These are phyloP conservation scores for Fusarium humuli DNA, from an alignment of 2,329 filamentous ascomycete species.

Conservation along the genomic window DNA sequence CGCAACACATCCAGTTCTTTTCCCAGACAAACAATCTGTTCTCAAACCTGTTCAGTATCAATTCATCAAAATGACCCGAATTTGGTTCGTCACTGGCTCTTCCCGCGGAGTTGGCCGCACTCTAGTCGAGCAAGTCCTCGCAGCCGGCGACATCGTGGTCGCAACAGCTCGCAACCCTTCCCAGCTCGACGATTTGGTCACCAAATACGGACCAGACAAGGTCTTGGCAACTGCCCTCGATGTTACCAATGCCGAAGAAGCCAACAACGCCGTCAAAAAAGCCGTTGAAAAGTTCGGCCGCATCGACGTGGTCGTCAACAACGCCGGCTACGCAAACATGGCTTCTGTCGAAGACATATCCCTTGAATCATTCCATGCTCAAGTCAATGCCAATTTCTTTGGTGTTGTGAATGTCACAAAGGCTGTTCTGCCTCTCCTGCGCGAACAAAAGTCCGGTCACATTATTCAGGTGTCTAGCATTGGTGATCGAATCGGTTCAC, in stretches of 20 bases:
- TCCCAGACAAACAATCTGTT: neutral
- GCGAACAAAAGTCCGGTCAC: constrained; percentile 46
- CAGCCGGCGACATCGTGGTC: constrained; percentile 56
- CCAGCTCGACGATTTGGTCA: constrained; percentile 49
- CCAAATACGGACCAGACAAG: constrained; percentile 56
- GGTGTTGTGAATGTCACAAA: constrained; percentile 66
- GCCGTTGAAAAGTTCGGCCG: constrained; percentile 61
- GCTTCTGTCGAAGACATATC: constrained; percentile 65
- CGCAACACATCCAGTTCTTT: no score
- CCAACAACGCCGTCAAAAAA: constrained; percentile 52
- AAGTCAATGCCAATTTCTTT: constrained; percentile 71
- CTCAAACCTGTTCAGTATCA: neutral
- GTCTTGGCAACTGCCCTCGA: constrained; percentile 64
- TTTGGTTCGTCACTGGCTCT: constrained; percentile 62
- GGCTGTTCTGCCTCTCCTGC: constrained; percentile 52
- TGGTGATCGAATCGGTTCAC: constrained; percentile 51
- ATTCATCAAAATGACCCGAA: constrained; percentile 42
- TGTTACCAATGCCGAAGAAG: constrained; percentile 57
- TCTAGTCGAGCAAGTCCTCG: constrained; percentile 55
- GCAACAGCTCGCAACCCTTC: constrained; percentile 58
- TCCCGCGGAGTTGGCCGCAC: constrained; percentile 60
- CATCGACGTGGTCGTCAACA: constrained; percentile 71
- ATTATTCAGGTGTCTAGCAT: constrained; percentile 57
- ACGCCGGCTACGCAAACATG: constrained; percentile 68
- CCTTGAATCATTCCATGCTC: constrained; percentile 60